phyloP scores from a whole-genome alignment of 177 flowering plant species.

The Tripterygium wilfordii region DNA sequence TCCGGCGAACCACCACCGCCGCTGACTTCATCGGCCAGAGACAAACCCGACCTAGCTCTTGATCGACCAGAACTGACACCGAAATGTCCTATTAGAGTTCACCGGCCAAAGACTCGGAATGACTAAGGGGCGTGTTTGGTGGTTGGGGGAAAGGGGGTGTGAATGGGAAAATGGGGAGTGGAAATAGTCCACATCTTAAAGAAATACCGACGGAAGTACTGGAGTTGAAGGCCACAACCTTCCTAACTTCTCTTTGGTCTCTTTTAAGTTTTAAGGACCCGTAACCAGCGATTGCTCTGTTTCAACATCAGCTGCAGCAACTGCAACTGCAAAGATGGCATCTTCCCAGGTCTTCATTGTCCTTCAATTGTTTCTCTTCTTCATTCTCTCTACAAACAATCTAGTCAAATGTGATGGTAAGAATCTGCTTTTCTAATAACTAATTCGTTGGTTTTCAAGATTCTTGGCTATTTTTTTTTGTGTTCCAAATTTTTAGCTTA shows the following conservation, averaged over 20 bases:
- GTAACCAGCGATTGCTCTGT: background rate
- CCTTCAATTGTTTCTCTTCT: conserved; percentile 22
- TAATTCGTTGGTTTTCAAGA: too few relatives aligned
- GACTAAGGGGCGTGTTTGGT: too few relatives aligned
- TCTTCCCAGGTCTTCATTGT: conserved; percentile 8
- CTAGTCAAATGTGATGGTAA: conserved; percentile 35
- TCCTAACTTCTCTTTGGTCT: background rate
- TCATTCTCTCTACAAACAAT: conserved; percentile 19
- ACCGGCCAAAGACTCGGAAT: too few relatives aligned
- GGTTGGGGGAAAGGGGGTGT: too few relatives aligned
- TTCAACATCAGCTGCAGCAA: background rate
- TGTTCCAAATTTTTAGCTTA: too few relatives aligned
- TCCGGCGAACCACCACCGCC: too few relatives aligned
- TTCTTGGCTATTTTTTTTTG: too few relatives aligned
- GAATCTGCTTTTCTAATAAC: background rate
- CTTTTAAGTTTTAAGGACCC: background rate
- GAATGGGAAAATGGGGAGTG: too few relatives aligned
- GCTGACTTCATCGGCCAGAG: too few relatives aligned
- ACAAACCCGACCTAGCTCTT: too few relatives aligned
- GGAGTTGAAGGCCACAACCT: background rate
- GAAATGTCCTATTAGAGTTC: too few relatives aligned
- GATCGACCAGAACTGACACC: too few relatives aligned
- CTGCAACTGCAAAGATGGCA: conserved; percentile 5
- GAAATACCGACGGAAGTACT: background rate
- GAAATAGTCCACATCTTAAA: background rate